These are phyloP conservation scores for Aspergillus novofumigatus DNA, from an alignment of 2,329 filamentous ascomycete species.

Conservation along the genomic window DNA sequence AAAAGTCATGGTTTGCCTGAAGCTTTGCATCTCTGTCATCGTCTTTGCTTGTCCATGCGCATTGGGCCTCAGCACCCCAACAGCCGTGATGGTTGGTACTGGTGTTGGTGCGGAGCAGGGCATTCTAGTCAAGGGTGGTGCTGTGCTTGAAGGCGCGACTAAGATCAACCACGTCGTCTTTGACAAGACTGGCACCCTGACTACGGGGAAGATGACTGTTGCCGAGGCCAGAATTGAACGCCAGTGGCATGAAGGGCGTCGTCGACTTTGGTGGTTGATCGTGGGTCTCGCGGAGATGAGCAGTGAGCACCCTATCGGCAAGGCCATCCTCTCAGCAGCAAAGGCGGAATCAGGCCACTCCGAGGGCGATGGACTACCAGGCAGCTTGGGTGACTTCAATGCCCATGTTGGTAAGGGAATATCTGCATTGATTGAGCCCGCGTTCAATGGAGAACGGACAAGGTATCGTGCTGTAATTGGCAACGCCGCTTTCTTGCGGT, in stretches of 20 bases:
- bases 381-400: conserved; percentile 79
- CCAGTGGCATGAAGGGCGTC: conserved; percentile 67
- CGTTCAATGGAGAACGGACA: conserved; percentile 60
- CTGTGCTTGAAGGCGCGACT: conserved; percentile 83
- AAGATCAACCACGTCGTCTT: conserved; percentile 86
- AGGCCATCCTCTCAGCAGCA: conserved; percentile 72
- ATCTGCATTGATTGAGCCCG: conserved; percentile 74
- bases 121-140: conserved; percentile 96
- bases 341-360: conserved; percentile 71
- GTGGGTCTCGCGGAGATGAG: conserved; percentile 93
- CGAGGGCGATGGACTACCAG: conserved; percentile 70
- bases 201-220: conserved; percentile 92
- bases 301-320: conserved; percentile 94
- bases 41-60: conserved; percentile 97
- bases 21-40: conserved; percentile 97
- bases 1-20: conserved; percentile 92
- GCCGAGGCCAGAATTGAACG: conserved; percentile 64
- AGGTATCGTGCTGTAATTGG: conserved; percentile 80
- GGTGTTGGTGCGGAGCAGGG: conserved; percentile 92
- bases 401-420: conserved; percentile 82
- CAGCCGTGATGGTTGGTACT: conserved; percentile 98
- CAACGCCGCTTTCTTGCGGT: conserved; percentile 71
- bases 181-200: conserved; percentile 95
- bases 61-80: conserved; percentile 91
- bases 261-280: conserved; percentile 88